Conservation (phyloP, 768 basidiomycete species). For the Termitomyces sp. region DNA sequence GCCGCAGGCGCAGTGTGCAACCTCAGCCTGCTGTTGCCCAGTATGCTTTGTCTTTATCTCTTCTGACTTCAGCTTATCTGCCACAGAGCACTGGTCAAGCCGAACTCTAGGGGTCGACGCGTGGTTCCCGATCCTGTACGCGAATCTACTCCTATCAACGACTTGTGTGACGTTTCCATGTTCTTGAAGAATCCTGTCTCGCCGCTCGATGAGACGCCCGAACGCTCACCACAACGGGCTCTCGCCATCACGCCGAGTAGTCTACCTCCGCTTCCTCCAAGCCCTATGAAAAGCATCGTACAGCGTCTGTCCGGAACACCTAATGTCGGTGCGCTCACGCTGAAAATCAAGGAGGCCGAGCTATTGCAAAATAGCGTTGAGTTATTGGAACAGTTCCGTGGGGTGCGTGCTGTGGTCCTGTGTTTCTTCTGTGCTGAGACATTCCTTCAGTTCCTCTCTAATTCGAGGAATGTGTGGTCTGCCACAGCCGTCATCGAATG, state of each 20-base stretch:
- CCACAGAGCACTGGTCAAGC: slow-evolving; percentile 7
- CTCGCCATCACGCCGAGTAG: slow-evolving; percentile 29
- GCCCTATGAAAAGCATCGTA: slow-evolving; percentile 34
- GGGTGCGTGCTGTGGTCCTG: slow-evolving; percentile 22
- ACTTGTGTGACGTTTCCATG: slow-evolving; percentile 44
- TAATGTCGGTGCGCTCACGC: slow-evolving; percentile 24
- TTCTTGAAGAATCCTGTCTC: slow-evolving; percentile 44
- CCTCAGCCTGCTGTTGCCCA: slow-evolving; percentile 18
- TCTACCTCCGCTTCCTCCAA: slow-evolving; percentile 32
- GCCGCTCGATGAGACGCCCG: slow-evolving; percentile 24
- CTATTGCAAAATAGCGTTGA: slow-evolving; percentile 30
- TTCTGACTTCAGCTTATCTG: not conserved
- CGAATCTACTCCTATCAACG: slow-evolving; percentile 45
- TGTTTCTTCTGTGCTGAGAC: slow-evolving; percentile 2
- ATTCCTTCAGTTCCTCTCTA: slow-evolving; percentile 49
- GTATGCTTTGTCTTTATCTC: not conserved
- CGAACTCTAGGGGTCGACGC: slow-evolving; percentile 16
- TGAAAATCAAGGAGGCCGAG: slow-evolving; percentile 28
- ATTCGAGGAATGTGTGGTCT: slow-evolving; percentile 55
- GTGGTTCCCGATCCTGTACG: slow-evolving; percentile 32
- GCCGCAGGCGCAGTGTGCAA: slow-evolving; percentile 38
- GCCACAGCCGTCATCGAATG: slow-evolving; percentile 51
- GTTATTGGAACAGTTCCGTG: slow-evolving; percentile 27
- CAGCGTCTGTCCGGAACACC: slow-evolving; percentile 25
- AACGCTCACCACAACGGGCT: slow-evolving; percentile 18